Evolutionary conservation across 768 basidiomycete species (phyloP).

Genomic region (Lactifluus volemus): DNA sequence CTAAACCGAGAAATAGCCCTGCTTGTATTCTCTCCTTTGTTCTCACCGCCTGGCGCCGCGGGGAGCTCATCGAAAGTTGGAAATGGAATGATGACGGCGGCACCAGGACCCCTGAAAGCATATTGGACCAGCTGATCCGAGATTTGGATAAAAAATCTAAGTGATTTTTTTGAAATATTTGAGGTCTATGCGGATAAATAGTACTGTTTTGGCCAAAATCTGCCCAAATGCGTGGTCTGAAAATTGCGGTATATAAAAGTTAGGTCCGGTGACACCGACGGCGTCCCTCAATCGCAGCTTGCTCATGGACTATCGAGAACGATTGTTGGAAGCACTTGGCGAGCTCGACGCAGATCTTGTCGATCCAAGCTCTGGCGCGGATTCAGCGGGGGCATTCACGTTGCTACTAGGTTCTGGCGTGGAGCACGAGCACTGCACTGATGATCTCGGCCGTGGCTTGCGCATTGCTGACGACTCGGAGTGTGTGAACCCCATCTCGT

Average conservation of each 20-base stretch:
- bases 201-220: no score
- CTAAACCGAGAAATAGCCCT: conserved; percentile 39
- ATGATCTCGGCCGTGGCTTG: conserved; percentile 29
- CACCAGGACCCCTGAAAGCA: conserved; percentile 12
- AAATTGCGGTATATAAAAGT: no score
- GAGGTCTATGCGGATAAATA: no score
- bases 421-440: conserved; percentile 30
- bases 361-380: conserved; percentile 9
- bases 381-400: conserved; percentile 47
- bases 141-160: no score
- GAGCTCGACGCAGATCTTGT: conserved; percentile 26
- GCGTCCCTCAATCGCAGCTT: conserved; percentile 61
- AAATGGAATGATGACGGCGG: conserved; percentile 63
- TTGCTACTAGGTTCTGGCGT: conserved; percentile 55
- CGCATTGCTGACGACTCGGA: background rate
- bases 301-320: conserved; percentile 58
- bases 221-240: no score
- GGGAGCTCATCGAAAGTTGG: conserved; percentile 69
- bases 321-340: conserved; percentile 44
- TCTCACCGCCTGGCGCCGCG: conserved; percentile 45
- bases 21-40: conserved; percentile 68
- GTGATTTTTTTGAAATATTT: no score
- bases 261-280: no score
- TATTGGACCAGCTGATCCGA: no score
- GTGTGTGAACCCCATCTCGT: conserved; percentile 3